Evolutionary conservation across 2,329 filamentous ascomycete species (phyloP).

Genomic region (Clarireedia monteithiana): DNA sequence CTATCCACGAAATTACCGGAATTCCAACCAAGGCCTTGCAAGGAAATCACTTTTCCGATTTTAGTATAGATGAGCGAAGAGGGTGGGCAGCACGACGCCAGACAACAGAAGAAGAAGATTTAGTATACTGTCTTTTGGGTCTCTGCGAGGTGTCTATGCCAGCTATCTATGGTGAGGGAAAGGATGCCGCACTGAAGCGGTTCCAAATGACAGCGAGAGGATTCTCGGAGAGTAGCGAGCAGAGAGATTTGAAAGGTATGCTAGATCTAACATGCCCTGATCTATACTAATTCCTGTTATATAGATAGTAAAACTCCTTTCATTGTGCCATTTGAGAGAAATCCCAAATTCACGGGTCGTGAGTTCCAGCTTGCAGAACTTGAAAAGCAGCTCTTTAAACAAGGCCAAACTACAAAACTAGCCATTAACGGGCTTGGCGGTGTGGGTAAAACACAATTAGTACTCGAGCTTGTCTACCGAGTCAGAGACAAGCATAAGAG

Average conservation of each 20-base stretch:
- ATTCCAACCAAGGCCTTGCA: neutral
- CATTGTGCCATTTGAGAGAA: too few relatives aligned
- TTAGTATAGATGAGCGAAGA: conserved; percentile 10
- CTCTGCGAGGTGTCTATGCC: conserved; percentile 38
- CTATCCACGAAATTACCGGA: neutral
- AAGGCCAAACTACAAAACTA: neutral
- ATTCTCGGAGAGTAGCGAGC: too few relatives aligned
- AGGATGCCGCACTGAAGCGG: neutral
- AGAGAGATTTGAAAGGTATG: too few relatives aligned
- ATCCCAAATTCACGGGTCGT: too few relatives aligned
- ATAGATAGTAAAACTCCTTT: too few relatives aligned
- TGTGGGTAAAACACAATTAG: neutral
- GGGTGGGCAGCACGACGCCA: conserved; percentile 32
- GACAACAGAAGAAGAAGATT: conserved; percentile 33
- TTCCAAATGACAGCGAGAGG: too few relatives aligned
- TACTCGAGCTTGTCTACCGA: neutral
- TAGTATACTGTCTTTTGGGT: conserved; percentile 36
- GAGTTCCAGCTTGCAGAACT: too few relatives aligned
- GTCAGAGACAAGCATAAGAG: neutral
- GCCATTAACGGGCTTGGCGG: neutral
- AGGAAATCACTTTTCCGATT: neutral
- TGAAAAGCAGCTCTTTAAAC: neutral
- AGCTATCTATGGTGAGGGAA: conserved; percentile 34
- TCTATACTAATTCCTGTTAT: too few relatives aligned
- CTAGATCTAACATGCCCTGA: too few relatives aligned